Evolutionary conservation across 2,329 filamentous ascomycete genomes (phyloP).

Genomic region (Fonsecaea nubica): DNA sequence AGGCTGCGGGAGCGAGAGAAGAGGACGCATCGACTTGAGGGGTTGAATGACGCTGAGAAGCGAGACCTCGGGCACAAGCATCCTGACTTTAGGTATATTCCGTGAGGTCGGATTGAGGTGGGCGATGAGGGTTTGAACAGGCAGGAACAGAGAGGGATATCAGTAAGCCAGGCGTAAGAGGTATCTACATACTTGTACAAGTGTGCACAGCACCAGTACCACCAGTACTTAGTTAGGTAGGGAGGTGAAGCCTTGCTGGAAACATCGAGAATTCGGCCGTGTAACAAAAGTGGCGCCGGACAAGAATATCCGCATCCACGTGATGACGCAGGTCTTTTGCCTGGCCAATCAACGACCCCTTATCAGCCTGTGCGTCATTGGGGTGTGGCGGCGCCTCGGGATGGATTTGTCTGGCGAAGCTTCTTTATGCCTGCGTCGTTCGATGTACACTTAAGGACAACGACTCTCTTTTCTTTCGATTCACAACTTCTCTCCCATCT

Average conservation of each 20-base stretch:
- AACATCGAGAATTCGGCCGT: conserved; percentile 9
- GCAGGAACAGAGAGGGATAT: no score
- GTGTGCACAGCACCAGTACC: background rate
- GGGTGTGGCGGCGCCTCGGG: conserved; percentile 10
- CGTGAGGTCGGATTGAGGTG: background rate
- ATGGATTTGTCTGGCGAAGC: conserved; percentile 14
- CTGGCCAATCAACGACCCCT: background rate
- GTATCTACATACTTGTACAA: background rate
- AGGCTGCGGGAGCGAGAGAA: conserved; percentile 41
- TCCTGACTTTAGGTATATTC: conserved; percentile 38
- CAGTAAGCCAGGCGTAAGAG: no score
- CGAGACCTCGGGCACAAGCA: conserved; percentile 45
- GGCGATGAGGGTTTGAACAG: background rate
- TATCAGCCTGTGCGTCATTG: conserved; percentile 2
- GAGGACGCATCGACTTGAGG: conserved; percentile 44
- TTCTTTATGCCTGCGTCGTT: conserved; percentile 16
- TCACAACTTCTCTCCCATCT: conserved; percentile 9
- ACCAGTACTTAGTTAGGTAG: background rate
- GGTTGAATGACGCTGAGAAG: conserved; percentile 43
- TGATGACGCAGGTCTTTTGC: background rate
- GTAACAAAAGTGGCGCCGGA: conserved; percentile 8
- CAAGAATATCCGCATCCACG: conserved; percentile 6
- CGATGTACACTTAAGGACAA: background rate
- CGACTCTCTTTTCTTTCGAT: background rate
- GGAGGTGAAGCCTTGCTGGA: conserved; percentile 11